phyloP scores from a whole-genome alignment of 2,329 filamentous ascomycete genomes.

The Paecilomyces formosus region DNA sequence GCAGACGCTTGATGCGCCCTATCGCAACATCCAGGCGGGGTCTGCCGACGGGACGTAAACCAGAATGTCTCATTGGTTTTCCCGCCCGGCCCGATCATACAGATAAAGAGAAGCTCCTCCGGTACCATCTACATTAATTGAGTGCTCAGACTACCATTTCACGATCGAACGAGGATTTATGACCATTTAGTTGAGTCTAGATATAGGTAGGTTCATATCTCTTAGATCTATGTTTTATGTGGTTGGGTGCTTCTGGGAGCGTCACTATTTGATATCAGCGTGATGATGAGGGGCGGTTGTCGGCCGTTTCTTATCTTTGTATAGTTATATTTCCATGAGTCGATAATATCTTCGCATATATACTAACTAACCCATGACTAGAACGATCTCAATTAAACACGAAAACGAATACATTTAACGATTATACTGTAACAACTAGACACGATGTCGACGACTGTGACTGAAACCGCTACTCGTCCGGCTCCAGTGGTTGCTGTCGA shows the following conservation, averaged over 20 bases:
- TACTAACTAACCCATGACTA: not conserved
- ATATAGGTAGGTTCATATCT: not conserved
- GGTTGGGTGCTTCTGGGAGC: not conserved
- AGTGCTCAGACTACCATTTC: not conserved
- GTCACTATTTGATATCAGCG: not conserved
- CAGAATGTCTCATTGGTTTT: not conserved
- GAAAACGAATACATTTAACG: not conserved
- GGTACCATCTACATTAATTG: not conserved
- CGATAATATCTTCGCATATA: not conserved
- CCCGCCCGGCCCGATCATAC: not conserved
- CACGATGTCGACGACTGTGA: not conserved
- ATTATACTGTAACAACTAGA: not conserved
- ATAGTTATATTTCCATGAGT: not conserved
- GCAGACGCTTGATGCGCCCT: not conserved
- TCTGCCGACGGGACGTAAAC: not conserved
- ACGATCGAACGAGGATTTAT: not conserved
- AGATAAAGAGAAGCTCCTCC: not conserved
- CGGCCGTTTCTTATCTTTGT: not conserved
- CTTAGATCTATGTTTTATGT: not conserved
- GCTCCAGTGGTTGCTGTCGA: conserved; percentile 1
- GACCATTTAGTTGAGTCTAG: not conserved
- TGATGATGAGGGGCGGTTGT: not conserved
- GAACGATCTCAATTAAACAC: not conserved
- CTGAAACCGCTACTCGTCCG: not conserved
- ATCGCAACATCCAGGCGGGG: not conserved